Percentiles rank a stretch among this genome's conserved stretches.
Conservation (phyloP, 345 rosid genomes). For the Geranium brycei region DNA sequence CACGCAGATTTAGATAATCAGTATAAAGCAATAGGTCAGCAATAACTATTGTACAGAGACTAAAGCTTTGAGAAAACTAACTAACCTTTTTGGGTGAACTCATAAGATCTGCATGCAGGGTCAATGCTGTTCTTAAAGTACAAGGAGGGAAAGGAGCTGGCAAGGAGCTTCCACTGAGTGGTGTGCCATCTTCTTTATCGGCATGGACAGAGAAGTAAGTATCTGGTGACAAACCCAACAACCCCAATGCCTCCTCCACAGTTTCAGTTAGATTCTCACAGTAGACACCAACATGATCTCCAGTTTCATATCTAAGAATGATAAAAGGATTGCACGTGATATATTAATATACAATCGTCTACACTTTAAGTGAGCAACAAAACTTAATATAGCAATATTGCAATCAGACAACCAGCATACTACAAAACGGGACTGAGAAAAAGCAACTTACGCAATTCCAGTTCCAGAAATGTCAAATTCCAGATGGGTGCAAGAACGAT, state of each 20-base stretch:
- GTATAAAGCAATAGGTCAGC: conserved; percentile 2
- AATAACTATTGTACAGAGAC: background rate
- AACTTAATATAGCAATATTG: background rate
- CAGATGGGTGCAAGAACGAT: conserved; percentile 87
- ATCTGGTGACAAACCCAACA: conserved; percentile 61
- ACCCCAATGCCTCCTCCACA: conserved; percentile 60
- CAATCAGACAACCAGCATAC: background rate
- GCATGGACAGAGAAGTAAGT: conserved; percentile 60
- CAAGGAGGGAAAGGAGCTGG: conserved; percentile 85
- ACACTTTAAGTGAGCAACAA: background rate
- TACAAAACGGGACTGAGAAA: background rate
- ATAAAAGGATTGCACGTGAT: background rate
- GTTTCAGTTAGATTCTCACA: conserved; percentile 60
- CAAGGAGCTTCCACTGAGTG: conserved; percentile 48
- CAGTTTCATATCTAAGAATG: conserved; percentile 59
- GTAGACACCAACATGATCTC: conserved; percentile 63
- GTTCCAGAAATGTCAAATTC: conserved; percentile 77
- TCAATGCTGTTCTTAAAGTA: conserved; percentile 51
- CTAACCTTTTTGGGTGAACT: conserved; percentile 73
- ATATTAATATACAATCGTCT: background rate
- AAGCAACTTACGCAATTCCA: conserved; percentile 49
- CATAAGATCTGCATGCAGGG: conserved; percentile 63
- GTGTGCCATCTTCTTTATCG: conserved; percentile 65
- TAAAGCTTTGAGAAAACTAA: background rate
- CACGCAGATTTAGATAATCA: conserved; percentile 2